Evolutionary conservation across 225 moss, liverwort and hornwort genomes (phyloP), one percentile per base, ranked within the genome.

Genomic region (Bryoerythrophyllum caledonicum): DNA sequence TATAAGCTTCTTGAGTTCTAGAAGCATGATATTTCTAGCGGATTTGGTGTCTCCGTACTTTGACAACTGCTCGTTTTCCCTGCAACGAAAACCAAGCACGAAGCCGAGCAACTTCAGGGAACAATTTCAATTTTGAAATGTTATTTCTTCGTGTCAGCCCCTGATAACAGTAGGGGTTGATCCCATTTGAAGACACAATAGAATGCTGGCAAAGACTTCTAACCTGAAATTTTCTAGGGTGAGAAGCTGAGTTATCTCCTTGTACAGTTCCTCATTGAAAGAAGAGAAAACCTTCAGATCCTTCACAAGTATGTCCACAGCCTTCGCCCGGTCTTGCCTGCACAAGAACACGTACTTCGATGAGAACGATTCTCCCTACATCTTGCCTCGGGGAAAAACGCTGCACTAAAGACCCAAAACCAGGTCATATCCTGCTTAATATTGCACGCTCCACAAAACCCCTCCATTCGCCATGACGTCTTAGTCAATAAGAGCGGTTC

Each of bases 1-100:
- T 69, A 97, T 97, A 64, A 97, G 83, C 85, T 97, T 97, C 84
- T 97, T 97, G 51, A 97, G 85, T 92, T 97, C 97, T 78, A 97
- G 83, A 77, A 97, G 82, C 97, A 97, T 97, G 52, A 97, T 97
- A 74, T 97, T 97, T 87, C 97, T 92, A 80, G 97, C 97, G 74
- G 97, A 94, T 80, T 97, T 97, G 65, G 97, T 97, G 76, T 97
- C 97, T 52, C 97, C 97, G 28, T 97, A 97, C 85, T 97, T 97
- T 24, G 97, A 97, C 77, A 97, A 80, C 84, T 97, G 97, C 81
- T 97, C 97, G 79, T 97, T 97, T 78, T 97, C 97, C 78, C 97
- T 97, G 89, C 70, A 80, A 58, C 30, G 57, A 75, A 34, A 51
- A 12, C 49, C 44, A 52, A 70, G 52, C 16, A 46, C 34, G 73